Percentiles rank a stretch among this genome's conserved stretches.
Conservation (phyloP, 768 basidiomycete species). For the Boletus sp. region DNA sequence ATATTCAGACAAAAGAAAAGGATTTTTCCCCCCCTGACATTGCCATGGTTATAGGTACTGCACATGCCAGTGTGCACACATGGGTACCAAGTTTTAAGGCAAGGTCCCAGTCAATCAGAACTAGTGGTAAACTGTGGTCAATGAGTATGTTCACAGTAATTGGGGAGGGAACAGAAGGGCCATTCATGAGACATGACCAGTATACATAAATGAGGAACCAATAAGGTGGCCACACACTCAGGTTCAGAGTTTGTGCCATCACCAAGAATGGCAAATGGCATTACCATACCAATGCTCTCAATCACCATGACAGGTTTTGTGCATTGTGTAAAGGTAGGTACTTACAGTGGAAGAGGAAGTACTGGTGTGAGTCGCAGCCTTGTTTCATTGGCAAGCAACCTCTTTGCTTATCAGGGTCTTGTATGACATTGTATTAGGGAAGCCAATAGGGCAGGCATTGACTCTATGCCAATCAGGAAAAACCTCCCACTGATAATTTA, state of each 20-base stretch:
- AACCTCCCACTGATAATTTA: too few species aligned
- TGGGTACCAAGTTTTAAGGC: neutral
- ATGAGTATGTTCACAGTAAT: constrained; percentile 22
- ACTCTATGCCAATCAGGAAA: too few species aligned
- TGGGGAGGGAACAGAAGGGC: neutral
- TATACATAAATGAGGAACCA: constrained; percentile 1
- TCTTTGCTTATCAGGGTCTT: too few species aligned
- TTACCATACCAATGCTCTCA: neutral
- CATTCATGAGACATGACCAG: constrained; percentile 15
- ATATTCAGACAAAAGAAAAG: neutral
- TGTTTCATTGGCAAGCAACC: too few species aligned
- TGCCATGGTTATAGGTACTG: neutral
- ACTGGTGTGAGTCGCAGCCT: too few species aligned
- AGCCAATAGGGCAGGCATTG: too few species aligned
- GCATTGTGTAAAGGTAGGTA: too few species aligned
- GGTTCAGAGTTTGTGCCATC: neutral
- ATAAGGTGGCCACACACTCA: constrained; percentile 8
- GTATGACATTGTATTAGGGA: too few species aligned
- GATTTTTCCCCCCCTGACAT: neutral
- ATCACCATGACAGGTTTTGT: too few species aligned
- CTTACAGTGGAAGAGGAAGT: too few species aligned
- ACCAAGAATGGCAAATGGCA: neutral
- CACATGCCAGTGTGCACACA: neutral
- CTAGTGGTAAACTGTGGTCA: constrained; percentile 32
- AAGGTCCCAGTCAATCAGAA: constrained; percentile 25